Percentiles rank a stretch among this genome's conserved stretches.
Evolutionary conservation across 352 stramenopile species (phyloP).

Genomic region (Phytophthora fragariaefolia): DNA sequence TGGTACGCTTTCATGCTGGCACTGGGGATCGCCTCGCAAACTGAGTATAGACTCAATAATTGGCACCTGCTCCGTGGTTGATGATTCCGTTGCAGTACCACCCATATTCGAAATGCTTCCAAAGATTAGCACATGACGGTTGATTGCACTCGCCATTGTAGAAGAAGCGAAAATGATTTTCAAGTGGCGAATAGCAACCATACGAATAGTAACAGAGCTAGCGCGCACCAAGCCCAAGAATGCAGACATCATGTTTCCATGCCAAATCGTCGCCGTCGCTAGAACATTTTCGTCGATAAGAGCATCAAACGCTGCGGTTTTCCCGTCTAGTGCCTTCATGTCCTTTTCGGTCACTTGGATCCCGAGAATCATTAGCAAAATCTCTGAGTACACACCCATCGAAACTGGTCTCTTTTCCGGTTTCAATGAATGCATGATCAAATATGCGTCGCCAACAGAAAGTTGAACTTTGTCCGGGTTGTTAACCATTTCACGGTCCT

Average conservation of each 20-base stretch:
- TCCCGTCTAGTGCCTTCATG: constrained; percentile 54
- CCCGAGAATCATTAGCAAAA: constrained; percentile 76
- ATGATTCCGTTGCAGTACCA: constrained; percentile 72
- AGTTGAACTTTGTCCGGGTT: constrained; percentile 79
- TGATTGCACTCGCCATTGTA: constrained; percentile 70
- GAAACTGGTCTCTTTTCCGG: constrained; percentile 66
- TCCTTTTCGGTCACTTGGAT: constrained; percentile 71
- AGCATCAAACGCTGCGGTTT: constrained; percentile 53
- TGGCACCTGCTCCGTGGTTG: constrained; percentile 75
- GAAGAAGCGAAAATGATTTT: constrained; percentile 73
- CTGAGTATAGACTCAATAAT: constrained; percentile 83
- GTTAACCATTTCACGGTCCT: constrained; percentile 70
- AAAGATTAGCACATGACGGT: constrained; percentile 81
- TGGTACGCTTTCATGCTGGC: constrained; percentile 31
- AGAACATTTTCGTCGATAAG: constrained; percentile 68
- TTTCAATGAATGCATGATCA: constrained; percentile 85
- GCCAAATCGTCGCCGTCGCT: constrained; percentile 59
- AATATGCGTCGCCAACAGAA: constrained; percentile 76
- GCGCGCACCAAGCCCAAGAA: constrained; percentile 63
- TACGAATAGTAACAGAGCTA: constrained; percentile 65
- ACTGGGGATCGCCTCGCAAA: constrained; percentile 57
- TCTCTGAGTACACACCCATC: constrained; percentile 84
- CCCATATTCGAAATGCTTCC: constrained; percentile 77
- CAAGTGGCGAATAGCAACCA: constrained; percentile 65
- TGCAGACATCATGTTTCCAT: constrained; percentile 73